Evolutionary conservation across 345 rosid genomes (phyloP).

Genomic region (Anacardium occidentale): DNA sequence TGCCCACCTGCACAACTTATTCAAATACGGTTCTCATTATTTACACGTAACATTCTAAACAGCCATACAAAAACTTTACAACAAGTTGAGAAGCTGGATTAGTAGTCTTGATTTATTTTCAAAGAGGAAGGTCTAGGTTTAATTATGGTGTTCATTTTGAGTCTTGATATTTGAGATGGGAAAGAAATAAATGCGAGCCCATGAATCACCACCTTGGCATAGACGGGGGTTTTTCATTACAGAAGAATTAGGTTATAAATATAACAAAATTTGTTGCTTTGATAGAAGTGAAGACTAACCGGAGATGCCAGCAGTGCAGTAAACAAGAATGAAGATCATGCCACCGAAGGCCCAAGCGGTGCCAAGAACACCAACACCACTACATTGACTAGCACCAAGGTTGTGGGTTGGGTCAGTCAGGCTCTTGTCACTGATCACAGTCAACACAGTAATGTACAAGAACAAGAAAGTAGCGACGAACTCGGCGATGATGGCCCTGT

Average conservation of each 20-base stretch:
- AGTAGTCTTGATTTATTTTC: too few relatives aligned
- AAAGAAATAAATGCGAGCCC: too few relatives aligned
- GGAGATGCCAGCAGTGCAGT: constrained; percentile 71
- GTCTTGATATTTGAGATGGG: too few relatives aligned
- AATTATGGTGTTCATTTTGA: too few relatives aligned
- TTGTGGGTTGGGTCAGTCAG: constrained; percentile 14
- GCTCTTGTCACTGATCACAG: constrained; percentile 61
- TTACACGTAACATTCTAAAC: background rate
- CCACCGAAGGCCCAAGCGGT: constrained; percentile 75
- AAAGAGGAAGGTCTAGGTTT: too few relatives aligned
- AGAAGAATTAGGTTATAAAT: too few relatives aligned
- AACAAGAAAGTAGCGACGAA: constrained; percentile 63
- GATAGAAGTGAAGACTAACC: constrained; percentile 27
- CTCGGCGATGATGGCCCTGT: constrained; percentile 63
- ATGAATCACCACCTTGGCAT: too few relatives aligned
- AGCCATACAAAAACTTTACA: too few relatives aligned
- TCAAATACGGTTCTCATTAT: background rate
- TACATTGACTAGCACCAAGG: constrained; percentile 33
- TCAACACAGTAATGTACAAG: constrained; percentile 58
- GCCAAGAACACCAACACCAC: constrained; percentile 64
- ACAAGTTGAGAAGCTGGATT: too few relatives aligned
- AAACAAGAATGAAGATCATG: constrained; percentile 68
- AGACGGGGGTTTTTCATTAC: too few relatives aligned
- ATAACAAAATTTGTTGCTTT: background rate
- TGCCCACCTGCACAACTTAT: constrained; percentile 53